Evolutionary conservation across 208 protist genomes (phyloP), one percentile per base, ranked within the genome.

Genomic region (Leishmania tropica): DNA sequence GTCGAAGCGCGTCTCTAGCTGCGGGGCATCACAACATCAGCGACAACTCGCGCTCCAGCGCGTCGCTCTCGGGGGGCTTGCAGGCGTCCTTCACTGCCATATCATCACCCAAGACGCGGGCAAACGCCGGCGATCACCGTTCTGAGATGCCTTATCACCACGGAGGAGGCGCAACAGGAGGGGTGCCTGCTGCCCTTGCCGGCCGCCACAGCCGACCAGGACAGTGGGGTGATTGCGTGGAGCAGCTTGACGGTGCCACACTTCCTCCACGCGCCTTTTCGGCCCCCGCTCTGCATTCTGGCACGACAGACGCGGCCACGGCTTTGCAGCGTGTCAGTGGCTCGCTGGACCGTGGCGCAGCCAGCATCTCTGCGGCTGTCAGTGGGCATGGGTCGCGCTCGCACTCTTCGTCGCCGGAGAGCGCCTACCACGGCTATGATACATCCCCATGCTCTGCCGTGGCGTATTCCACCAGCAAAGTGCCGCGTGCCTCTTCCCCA

Each of bases 371-470:
- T 11, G 31, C 28, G 13, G 70, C 28, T 17, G 45, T 37, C 45
- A 2, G 45, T 54, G 70, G 42, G 17, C 28, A 45, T 74, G 19
- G 3, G 24, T 28, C n/a, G 8, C 40, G 47, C 70, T 31, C 70
- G 70, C 45, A 53, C 70, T 5, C 35, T 48, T 35, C 40, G 10
- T 79, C 76, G 3, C 62, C 62, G 31, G 76, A 73, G n/a, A 58
- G 76, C 64, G 51, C 51, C 76, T 76, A 77, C 31, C 75, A 54
- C 78, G 40, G 51, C 47, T 83, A 80, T 76, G 83, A 86, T 76
- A 68, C 78, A 6, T 86, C 78, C 17, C 83, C 83, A 8, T 82
- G 78, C 56, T 67, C 83, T 3, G 78, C 83, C 0, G 78, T 86
- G 45, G 83, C 62, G 21, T 80, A 86, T 75, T 77, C 83, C 15